phyloP scores from a whole-genome alignment of 202 grass and related monocot species.

The Setaria italica region DNA sequence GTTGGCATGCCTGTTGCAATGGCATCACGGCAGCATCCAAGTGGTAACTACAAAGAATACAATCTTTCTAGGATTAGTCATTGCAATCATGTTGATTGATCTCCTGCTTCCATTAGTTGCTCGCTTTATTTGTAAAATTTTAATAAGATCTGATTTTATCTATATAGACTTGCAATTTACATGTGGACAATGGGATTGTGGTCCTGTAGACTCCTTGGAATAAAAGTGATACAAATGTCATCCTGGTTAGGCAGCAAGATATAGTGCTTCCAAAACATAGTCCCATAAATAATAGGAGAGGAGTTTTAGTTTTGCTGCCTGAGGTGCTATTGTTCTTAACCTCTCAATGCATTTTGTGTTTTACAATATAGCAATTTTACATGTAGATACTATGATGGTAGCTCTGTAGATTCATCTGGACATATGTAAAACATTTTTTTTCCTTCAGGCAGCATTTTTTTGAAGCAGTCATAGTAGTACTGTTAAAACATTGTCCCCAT shows the following conservation, averaged over 20 bases:
- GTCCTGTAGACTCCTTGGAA: not conserved
- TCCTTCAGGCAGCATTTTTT: not conserved
- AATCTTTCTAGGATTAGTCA: not conserved
- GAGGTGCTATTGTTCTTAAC: not conserved
- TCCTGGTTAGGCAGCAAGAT: not conserved
- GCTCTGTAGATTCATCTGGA: not conserved
- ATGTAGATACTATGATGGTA: not conserved
- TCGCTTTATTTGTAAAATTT: not conserved
- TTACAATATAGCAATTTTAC: not conserved
- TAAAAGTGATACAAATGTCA: not conserved
- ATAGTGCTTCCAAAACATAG: not conserved
- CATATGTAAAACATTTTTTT: not conserved
- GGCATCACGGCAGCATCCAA: not conserved
- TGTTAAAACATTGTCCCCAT: not conserved
- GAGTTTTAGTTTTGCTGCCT: not conserved
- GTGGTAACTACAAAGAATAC: not conserved
- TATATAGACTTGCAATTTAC: conserved; percentile 8
- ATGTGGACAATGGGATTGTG: not conserved
- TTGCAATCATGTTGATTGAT: not conserved
- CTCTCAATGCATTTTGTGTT: not conserved
- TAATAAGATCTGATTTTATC: not conserved
- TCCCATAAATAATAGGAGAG: not conserved
- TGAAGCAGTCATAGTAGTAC: not conserved
- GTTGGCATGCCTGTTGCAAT: not conserved
- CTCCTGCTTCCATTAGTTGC: not conserved